Conservation (phyloP, 225 moss, liverwort and hornwort genomes). For the Takakia lepidozioides region DNA sequence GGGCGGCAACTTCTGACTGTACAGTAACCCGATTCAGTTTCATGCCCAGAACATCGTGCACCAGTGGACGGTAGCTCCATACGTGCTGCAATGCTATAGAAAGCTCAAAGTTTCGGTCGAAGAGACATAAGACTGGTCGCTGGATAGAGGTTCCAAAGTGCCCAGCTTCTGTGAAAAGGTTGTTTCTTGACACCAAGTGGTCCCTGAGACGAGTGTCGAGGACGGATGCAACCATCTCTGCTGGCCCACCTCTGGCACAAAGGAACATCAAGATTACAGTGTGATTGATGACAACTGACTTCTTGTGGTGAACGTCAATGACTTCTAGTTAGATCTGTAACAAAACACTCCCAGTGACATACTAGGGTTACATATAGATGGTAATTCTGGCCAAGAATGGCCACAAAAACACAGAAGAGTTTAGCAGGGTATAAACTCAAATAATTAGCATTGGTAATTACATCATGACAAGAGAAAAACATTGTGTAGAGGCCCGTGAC, state of each 20-base stretch:
- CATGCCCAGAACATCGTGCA: slow-evolving; percentile 90
- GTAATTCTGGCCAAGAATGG: too few species aligned
- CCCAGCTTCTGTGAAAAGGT: slow-evolving; percentile 93
- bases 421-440: too few species aligned
- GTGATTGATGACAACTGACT: too few species aligned
- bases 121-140: slow-evolving; percentile 84
- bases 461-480: too few species aligned
- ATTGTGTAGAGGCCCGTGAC: too few species aligned
- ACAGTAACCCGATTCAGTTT: slow-evolving; percentile 87
- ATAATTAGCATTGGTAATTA: too few species aligned
- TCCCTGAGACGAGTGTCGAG: slow-evolving; percentile 81
- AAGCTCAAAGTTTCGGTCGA: slow-evolving; percentile 91
- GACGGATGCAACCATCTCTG: slow-evolving; percentile 88
- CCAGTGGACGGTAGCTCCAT: slow-evolving; percentile 92
- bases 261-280: slow-evolving; percentile 11
- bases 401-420: too few species aligned
- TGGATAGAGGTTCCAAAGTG: slow-evolving; percentile 93
- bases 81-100: slow-evolving; percentile 93
- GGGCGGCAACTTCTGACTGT: slow-evolving; percentile 58
- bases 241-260: slow-evolving; percentile 70
- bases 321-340: too few species aligned
- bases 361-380: too few species aligned
- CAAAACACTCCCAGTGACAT: too few species aligned
- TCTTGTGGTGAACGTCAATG: too few species aligned
- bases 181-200: slow-evolving; percentile 91